A percentile compares a stretch with the other conserved stretches of the same genome.
phyloP scores from a whole-genome alignment of 148 eudicot species.

The Talinum fruticosum region DNA sequence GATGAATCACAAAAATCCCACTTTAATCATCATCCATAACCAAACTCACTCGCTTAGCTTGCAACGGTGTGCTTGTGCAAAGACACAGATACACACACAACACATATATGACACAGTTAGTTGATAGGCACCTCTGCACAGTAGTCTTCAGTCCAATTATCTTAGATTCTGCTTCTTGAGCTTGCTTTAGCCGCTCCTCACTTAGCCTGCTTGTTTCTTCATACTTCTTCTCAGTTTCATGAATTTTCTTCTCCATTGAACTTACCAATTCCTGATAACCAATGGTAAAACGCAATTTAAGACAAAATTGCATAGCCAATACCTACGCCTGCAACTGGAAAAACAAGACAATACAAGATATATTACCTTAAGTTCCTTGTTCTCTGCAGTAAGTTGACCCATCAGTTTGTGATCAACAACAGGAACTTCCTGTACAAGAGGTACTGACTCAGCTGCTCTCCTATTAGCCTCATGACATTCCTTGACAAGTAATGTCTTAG shows the following conservation, averaged over 20 bases:
- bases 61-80: neutral
- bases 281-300: neutral
- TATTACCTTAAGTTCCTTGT: constrained; percentile 68
- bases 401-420: constrained; percentile 48
- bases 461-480: constrained; percentile 53
- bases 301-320: neutral
- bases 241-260: constrained; percentile 69
- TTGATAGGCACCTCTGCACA: constrained; percentile 54
- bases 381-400: constrained; percentile 55
- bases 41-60: neutral
- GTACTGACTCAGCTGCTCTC: constrained; percentile 37
- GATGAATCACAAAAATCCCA: too few species aligned
- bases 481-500: constrained; percentile 49
- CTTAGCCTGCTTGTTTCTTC: constrained; percentile 57
- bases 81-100: neutral
- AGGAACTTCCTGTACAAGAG: constrained; percentile 43
- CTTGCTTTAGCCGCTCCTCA: constrained; percentile 72
- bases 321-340: neutral
- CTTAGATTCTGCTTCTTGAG: constrained; percentile 70
- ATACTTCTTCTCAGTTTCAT: constrained; percentile 59
- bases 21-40: too few species aligned
- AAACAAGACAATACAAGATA: constrained; percentile 7
- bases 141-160: constrained; percentile 67
- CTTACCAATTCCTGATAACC: constrained; percentile 50
- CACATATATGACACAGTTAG: neutral